phyloP scores from a whole-genome alignment of 768 basidiomycete genomes.

The Lactifluus echinatus region DNA sequence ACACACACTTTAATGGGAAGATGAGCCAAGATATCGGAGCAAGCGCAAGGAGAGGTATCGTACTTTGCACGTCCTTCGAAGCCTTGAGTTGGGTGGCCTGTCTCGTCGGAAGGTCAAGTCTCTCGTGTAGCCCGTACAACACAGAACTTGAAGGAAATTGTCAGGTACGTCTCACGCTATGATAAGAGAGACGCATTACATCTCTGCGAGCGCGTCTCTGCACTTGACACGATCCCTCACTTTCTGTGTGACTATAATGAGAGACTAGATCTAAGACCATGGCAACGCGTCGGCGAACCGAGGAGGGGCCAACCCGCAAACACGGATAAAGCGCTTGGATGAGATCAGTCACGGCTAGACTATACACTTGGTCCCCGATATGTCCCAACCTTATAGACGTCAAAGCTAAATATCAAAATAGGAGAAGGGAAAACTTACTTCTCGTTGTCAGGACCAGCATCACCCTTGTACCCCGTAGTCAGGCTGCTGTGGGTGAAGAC shows the following conservation, averaged over 20 bases:
- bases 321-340: neutral
- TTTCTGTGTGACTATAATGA: neutral
- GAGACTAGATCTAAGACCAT: neutral
- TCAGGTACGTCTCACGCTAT: too few relatives aligned
- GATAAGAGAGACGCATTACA: neutral
- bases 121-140: too few relatives aligned
- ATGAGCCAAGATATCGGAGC: neutral
- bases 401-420: neutral
- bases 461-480: neutral
- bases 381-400: neutral
- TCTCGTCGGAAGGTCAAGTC: neutral
- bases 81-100: neutral
- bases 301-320: neutral
- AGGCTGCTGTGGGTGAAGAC: conserved; percentile 3
- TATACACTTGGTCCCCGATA: neutral
- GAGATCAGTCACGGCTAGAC: neutral
- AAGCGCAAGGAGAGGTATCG: neutral
- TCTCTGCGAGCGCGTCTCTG: neutral
- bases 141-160: too few relatives aligned
- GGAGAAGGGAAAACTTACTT: neutral
- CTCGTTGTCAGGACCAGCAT: neutral
- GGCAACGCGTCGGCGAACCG: neutral
- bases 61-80: conserved; percentile 1
- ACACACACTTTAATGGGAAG: neutral
- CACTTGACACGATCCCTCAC: neutral